phyloP scores from a whole-genome alignment of 257 asterid genomes.

The Gardenia jasminoides region DNA sequence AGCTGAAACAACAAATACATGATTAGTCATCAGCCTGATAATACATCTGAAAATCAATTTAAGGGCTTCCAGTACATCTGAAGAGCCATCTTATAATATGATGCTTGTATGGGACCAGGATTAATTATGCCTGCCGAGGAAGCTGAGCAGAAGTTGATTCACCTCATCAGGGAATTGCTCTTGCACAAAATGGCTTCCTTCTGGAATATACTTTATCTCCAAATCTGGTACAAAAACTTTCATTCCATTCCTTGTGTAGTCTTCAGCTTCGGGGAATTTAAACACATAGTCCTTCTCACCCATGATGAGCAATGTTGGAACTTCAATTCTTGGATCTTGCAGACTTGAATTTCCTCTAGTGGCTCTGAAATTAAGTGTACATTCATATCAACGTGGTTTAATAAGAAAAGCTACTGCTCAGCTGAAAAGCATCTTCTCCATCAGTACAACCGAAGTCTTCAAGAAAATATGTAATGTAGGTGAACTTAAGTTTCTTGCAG shows the following conservation, averaged over 20 bases:
- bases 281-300: constrained; percentile 70
- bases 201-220: constrained; percentile 52
- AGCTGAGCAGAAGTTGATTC: constrained; percentile 44
- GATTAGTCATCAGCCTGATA: background rate
- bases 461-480: background rate
- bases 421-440: background rate
- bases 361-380: constrained; percentile 32
- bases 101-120: background rate
- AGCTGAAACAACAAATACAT: background rate
- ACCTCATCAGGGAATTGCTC: constrained; percentile 69
- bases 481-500: background rate
- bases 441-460: background rate
- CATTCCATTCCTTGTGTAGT: constrained; percentile 48
- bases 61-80: background rate
- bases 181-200: constrained; percentile 76
- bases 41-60: background rate
- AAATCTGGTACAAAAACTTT: constrained; percentile 51
- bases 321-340: constrained; percentile 45
- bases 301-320: constrained; percentile 64
- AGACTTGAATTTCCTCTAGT: constrained; percentile 14
- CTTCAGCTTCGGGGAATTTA: constrained; percentile 60
- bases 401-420: background rate
- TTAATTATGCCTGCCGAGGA: constrained; percentile 33
- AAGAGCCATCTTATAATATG: background rate
- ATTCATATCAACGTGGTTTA: background rate